A percentile compares a stretch with the other conserved stretches of the same genome.
phyloP scores from a whole-genome alignment of 139 green algal species.

The Picochlorum sp. region DNA sequence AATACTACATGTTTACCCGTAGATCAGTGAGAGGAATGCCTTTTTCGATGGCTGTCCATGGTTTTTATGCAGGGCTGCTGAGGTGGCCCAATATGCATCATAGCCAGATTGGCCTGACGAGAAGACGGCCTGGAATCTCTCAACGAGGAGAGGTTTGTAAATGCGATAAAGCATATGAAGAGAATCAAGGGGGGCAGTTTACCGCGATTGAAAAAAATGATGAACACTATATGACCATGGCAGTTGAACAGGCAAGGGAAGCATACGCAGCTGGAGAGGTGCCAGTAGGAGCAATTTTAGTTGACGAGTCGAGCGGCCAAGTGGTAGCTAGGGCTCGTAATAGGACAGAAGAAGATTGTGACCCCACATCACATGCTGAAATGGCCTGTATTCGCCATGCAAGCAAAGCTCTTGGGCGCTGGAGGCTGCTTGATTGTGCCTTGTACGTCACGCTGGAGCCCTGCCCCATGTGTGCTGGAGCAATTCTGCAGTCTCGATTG shows the following conservation, averaged over 20 bases:
- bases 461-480: slow-evolving; percentile 92
- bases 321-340: slow-evolving; percentile 55
- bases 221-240: slow-evolving; percentile 20
- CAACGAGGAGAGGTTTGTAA: too few species aligned
- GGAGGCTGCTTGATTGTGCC: slow-evolving; percentile 60
- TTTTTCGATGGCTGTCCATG: too few species aligned
- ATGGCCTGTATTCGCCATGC: slow-evolving; percentile 58
- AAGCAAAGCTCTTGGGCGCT: slow-evolving; percentile 19
- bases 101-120: too few species aligned
- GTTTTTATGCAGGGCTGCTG: too few species aligned
- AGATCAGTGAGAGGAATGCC: too few species aligned
- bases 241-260: slow-evolving; percentile 12
- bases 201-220: too few species aligned
- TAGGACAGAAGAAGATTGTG: slow-evolving; percentile 23
- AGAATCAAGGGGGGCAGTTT: too few species aligned
- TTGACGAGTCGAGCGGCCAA: slow-evolving; percentile 19
- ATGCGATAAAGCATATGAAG: too few species aligned
- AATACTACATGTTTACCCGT: too few species aligned
- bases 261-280: slow-evolving; percentile 49
- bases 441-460: slow-evolving; percentile 91
- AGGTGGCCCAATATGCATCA: too few species aligned
- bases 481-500: slow-evolving; percentile 69
- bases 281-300: slow-evolving; percentile 71
- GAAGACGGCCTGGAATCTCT: too few species aligned
- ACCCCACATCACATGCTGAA: slow-evolving; percentile 79